Percentiles rank a stretch among this genome's conserved stretches.
These are phyloP conservation scores for Cyanidiococcus yangmingshanensis DNA, from an alignment of 23 red algal genomes.

Conservation along the genomic window DNA sequence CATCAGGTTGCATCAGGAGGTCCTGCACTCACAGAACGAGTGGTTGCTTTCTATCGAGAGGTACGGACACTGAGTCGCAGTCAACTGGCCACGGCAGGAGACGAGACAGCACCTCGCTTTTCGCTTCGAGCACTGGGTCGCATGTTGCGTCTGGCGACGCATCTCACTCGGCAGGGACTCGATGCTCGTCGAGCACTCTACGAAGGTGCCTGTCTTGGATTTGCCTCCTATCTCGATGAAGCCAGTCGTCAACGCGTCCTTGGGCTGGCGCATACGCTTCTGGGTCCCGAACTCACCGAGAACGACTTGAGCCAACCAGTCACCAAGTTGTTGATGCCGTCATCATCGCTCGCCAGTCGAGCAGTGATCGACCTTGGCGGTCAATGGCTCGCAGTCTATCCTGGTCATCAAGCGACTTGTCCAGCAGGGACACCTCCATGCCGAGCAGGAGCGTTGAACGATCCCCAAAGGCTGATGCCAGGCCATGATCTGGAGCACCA, in stretches of 20 bases:
- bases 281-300: not conserved
- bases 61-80: conserved; percentile 23
- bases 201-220: conserved; percentile 71
- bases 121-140: conserved; percentile 61
- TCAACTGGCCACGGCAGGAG: conserved; percentile 36
- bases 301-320: not conserved
- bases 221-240: conserved; percentile 47
- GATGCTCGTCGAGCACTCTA: conserved; percentile 41
- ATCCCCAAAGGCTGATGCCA: not conserved
- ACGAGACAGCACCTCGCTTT: conserved; percentile 34
- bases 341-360: not conserved
- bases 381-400: not conserved
- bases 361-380: not conserved
- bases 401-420: not conserved
- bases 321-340: not conserved
- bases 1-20: not conserved
- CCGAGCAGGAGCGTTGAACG: not conserved
- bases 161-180: not conserved
- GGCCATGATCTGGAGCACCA: no score
- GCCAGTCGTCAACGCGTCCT: conserved; percentile 12
- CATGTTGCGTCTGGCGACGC: conserved; percentile 53
- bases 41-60: conserved; percentile 48
- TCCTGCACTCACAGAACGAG: conserved; percentile 28
- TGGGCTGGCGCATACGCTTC: not conserved
- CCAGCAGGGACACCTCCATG: no score